Conservation (phyloP, 495 filamentous ascomycete species). For the Aspergillus bridgeri region DNA sequence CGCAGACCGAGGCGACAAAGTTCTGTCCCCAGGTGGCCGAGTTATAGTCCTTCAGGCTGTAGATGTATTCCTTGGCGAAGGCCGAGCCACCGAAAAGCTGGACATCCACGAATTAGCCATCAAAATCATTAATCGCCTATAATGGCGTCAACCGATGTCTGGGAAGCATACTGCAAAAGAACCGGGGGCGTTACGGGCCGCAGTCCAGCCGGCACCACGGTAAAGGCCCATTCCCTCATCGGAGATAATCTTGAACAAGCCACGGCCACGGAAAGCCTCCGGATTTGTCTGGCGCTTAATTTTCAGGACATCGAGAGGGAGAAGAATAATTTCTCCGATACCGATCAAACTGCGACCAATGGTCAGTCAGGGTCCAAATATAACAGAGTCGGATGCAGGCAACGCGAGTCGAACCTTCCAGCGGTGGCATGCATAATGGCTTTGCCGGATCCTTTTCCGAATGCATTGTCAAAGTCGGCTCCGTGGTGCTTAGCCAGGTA, state of each 20-base stretch:
- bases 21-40: slow-evolving; percentile 91
- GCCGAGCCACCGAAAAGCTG: slow-evolving; percentile 97
- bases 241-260: slow-evolving; percentile 79
- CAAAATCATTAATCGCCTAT: neutral
- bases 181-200: slow-evolving; percentile 92
- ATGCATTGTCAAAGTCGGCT: slow-evolving; percentile 76
- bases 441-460: slow-evolving; percentile 96
- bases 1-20: slow-evolving; percentile 92
- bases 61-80: slow-evolving; percentile 97
- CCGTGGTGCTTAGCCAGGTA: slow-evolving; percentile 82
- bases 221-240: slow-evolving; percentile 98
- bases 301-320: slow-evolving; percentile 96
- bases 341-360: slow-evolving; percentile 69
- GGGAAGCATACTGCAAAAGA: slow-evolving; percentile 82
- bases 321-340: slow-evolving; percentile 92
- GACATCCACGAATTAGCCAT: slow-evolving; percentile 14
- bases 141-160: neutral
- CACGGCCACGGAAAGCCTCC: slow-evolving; percentile 92
- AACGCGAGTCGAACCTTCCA: slow-evolving; percentile 60
- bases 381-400: neutral
- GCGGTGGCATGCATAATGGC: slow-evolving; percentile 97
- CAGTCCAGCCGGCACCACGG: slow-evolving; percentile 95
- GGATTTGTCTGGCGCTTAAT: slow-evolving; percentile 99
- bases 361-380: slow-evolving; percentile 1
- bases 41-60: slow-evolving; percentile 87